phyloP scores from a whole-genome alignment of 139 green algal genomes.

The Micractinium conductrix region DNA sequence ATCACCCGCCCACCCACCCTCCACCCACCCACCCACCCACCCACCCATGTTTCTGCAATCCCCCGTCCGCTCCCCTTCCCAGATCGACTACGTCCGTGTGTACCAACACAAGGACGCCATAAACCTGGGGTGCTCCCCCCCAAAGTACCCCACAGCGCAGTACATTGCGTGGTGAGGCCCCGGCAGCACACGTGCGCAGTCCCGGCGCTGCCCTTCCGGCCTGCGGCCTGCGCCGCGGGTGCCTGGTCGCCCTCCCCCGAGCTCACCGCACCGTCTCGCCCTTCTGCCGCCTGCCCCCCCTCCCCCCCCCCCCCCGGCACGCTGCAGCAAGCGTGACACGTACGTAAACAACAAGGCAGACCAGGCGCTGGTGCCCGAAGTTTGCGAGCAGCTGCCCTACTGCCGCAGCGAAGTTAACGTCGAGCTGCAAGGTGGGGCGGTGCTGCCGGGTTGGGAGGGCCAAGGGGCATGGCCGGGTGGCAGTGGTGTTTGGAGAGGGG shows the following conservation, averaged over 20 bases:
- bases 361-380: neutral
- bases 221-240: neutral
- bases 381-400: slow-evolving; percentile 3
- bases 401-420: neutral
- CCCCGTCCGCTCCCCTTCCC: neutral
- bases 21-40: neutral
- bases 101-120: slow-evolving; percentile 14
- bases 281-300: neutral
- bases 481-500: no score
- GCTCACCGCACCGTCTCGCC: neutral
- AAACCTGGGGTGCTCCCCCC: slow-evolving; percentile 13
- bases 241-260: neutral
- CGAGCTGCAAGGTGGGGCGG: neutral
- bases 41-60: no score
- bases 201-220: neutral
- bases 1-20: neutral
- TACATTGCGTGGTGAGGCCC: slow-evolving; percentile 13
- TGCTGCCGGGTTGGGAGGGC: no score
- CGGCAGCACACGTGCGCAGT: no score
- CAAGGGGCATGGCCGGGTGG: no score
- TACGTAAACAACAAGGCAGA: neutral
- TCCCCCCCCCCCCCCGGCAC: neutral
- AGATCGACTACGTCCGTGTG: slow-evolving; percentile 16
- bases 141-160: slow-evolving; percentile 10
- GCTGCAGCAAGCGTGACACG: slow-evolving; percentile 2